Evolutionary conservation across 192 early-diverging fungal genomes (phyloP), one percentile per base, ranked within the genome.

Genomic region (Entophlyctis luteolus): DNA sequence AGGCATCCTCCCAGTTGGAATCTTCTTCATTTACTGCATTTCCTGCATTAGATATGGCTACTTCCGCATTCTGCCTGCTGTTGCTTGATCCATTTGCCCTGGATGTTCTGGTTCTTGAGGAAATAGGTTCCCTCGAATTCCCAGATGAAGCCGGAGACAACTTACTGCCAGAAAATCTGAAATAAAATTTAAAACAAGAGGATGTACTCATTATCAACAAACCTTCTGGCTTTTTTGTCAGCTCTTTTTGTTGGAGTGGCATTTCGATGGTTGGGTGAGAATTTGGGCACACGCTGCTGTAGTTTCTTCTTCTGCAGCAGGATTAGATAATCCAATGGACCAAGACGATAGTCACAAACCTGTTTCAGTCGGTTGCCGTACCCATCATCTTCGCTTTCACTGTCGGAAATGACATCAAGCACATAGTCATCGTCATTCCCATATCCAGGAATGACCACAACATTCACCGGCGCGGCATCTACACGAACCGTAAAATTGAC

Each of bases 371-470:
- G 29, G 37, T 57, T 36, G 32, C 25, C 27, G 60, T 33, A n/a
- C 4, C 50, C 60, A 4, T 36, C 4, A 18, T 37, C 47, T 5
- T 49, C 47, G 27, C 46, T n/a, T n/a, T n/a, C 36, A 29, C 32
- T 37, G 27, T 48, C 50, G 14, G 46, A 45, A 33, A 27, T 49
- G 14, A 63, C n/a, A 49, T 63, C 60, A 16, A 63, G 47, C 27
- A 63, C 60, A 49, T 63, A 63, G 47, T 63, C 60, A 25, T 63
- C 60, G 29, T 63, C 60, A 32, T 63, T 63, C 22, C 60, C 60
- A 33, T 63, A 63, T 0, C 60, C 60, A 5, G 60, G 60, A 37
- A 63, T 63, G 14, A 63, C 60, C 31, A 63, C 60, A 5, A 63
- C 60, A n/a, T 5, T 32, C 16, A 63, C 29, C 1, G 42, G 42